These are phyloP conservation scores for Yamadazyma triangularis DNA, from an alignment of 1,139 yeast species.

Conservation along the genomic window DNA sequence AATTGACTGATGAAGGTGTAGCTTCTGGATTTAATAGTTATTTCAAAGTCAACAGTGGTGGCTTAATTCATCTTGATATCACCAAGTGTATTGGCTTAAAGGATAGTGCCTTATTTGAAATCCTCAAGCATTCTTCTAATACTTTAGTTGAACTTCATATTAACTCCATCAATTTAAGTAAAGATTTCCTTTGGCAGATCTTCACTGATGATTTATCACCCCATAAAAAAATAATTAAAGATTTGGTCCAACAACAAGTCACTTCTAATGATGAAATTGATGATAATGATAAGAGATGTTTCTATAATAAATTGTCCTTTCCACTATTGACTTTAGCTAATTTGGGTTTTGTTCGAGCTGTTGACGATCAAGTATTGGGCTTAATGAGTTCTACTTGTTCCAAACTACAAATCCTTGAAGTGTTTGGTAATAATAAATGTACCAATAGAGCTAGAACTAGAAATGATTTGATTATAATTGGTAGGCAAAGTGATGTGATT, in stretches of 20 bases:
- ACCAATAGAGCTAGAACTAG: slow-evolving; percentile 51
- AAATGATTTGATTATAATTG: slow-evolving; percentile 60
- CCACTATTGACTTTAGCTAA: slow-evolving; percentile 65
- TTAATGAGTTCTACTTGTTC: slow-evolving; percentile 54
- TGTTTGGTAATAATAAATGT: slow-evolving; percentile 73
- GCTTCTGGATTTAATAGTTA: slow-evolving; percentile 33
- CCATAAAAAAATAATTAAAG: not conserved
- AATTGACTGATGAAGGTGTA: slow-evolving; percentile 57
- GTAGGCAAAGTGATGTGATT: slow-evolving; percentile 67
- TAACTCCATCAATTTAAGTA: slow-evolving; percentile 64
- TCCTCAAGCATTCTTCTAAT: slow-evolving; percentile 59
- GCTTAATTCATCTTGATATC: slow-evolving; percentile 57
- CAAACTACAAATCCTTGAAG: slow-evolving; percentile 61
- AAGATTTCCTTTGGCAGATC: slow-evolving; percentile 40
- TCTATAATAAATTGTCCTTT: slow-evolving; percentile 19
- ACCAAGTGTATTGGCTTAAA: slow-evolving; percentile 64
- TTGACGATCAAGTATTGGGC: slow-evolving; percentile 61
- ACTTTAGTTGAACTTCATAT: slow-evolving; percentile 66
- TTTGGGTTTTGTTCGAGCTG: slow-evolving; percentile 69
- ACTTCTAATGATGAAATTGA: slow-evolving; percentile 2
- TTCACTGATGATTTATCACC: slow-evolving; percentile 28
- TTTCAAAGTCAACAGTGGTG: slow-evolving; percentile 36
- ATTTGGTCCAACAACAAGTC: slow-evolving; percentile 2
- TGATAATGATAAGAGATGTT: slow-evolving; percentile 10
- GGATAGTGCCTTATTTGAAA: slow-evolving; percentile 56